Conservation (phyloP, 2,329 filamentous ascomycete species). For the Karstenula rhodostoma region DNA sequence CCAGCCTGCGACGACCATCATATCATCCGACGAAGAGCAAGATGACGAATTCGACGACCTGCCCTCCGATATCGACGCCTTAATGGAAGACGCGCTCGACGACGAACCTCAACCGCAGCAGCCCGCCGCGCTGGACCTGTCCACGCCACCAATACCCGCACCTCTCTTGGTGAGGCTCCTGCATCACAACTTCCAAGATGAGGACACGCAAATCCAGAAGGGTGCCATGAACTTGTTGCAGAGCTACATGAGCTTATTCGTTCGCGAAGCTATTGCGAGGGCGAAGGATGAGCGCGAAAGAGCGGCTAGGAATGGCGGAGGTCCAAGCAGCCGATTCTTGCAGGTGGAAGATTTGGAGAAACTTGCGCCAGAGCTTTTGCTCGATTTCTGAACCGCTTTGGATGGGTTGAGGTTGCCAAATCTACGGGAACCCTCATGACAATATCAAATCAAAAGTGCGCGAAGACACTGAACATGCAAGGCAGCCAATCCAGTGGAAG, state of each 20-base stretch:
- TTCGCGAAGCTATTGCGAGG: slow-evolving; percentile 85
- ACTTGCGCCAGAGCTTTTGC: slow-evolving; percentile 80
- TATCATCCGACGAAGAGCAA: slow-evolving; percentile 43
- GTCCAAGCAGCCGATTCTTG: slow-evolving; percentile 67
- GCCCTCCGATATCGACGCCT: slow-evolving; percentile 34
- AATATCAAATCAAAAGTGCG: background rate
- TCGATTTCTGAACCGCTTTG: slow-evolving; percentile 74
- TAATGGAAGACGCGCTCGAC: slow-evolving; percentile 36
- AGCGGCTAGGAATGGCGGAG: slow-evolving; percentile 41
- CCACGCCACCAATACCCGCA: slow-evolving; percentile 66
- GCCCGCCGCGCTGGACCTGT: slow-evolving; percentile 23
- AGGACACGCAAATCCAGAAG: slow-evolving; percentile 45
- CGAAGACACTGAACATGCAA: background rate
- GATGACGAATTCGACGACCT: slow-evolving; percentile 32
- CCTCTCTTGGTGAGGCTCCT: slow-evolving; percentile 79
- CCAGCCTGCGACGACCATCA: slow-evolving; percentile 35
- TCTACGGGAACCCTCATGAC: background rate
- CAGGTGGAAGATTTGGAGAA: slow-evolving; percentile 93
- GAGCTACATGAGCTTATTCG: slow-evolving; percentile 91
- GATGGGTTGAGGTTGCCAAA: background rate
- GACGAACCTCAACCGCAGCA: slow-evolving; percentile 22
- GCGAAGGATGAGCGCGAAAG: slow-evolving; percentile 73
- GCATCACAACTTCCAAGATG: slow-evolving; percentile 76
- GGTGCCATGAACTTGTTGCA: slow-evolving; percentile 71
- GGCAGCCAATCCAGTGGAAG: background rate